A percentile compares a stretch with the other conserved stretches of the same genome.
Evolutionary conservation across 2,329 filamentous ascomycete genomes (phyloP).

Genomic region (Lizonia empirigonia): DNA sequence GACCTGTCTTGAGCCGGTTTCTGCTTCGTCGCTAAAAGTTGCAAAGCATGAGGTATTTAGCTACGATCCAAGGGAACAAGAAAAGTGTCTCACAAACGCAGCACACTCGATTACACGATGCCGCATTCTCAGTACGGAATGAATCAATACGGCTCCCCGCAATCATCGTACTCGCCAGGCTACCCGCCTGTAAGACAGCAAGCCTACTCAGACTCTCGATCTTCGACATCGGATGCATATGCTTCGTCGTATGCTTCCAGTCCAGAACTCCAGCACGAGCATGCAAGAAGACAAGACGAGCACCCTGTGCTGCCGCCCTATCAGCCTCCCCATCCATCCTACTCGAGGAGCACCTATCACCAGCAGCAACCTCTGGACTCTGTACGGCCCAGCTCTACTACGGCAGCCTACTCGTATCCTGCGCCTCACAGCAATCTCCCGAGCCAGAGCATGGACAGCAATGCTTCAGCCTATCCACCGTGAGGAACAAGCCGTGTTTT

Average conservation of each 20-base stretch:
- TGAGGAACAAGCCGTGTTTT: conserved; percentile 20
- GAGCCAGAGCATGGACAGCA: conserved; percentile 36
- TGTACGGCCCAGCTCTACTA: conserved; percentile 37
- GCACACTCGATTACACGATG: conserved; percentile 50
- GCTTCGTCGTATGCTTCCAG: conserved; percentile 37
- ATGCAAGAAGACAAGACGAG: conserved; percentile 37
- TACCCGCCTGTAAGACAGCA: conserved; percentile 40
- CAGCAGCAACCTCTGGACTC: conserved; percentile 39
- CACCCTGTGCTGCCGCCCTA: conserved; percentile 40
- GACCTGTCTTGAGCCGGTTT: conserved; percentile 28
- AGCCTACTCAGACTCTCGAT: conserved; percentile 37
- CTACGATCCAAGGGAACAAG: background rate
- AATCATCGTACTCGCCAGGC: conserved; percentile 39
- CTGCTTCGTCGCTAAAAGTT: conserved; percentile 30
- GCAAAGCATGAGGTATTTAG: conserved; percentile 49
- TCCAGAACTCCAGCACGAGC: conserved; percentile 32
- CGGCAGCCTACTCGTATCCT: conserved; percentile 42
- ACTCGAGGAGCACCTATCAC: conserved; percentile 43
- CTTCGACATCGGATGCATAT: conserved; percentile 36
- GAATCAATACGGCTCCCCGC: conserved; percentile 43
- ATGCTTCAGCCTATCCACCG: conserved; percentile 42
- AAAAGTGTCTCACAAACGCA: conserved; percentile 27
- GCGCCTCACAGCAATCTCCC: conserved; percentile 39
- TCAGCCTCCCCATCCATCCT: conserved; percentile 32
- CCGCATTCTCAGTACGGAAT: conserved; percentile 48